phyloP scores from a whole-genome alignment of 495 filamentous ascomycete genomes.

The Penicillium diatomitis region DNA sequence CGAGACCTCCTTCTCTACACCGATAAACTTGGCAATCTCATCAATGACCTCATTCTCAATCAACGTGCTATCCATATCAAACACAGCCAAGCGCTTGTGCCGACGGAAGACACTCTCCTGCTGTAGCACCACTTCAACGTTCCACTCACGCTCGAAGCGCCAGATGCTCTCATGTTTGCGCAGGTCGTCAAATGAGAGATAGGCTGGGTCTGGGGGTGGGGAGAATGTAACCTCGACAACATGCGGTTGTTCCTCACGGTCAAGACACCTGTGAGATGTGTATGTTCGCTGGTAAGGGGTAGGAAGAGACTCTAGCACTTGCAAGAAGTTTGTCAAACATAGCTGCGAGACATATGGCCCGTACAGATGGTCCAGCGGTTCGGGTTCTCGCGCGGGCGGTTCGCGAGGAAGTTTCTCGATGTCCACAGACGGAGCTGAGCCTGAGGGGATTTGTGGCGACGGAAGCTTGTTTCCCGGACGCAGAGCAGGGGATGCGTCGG shows the following conservation, averaged over 20 bases:
- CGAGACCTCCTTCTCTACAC: constrained; percentile 58
- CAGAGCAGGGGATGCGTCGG: constrained; percentile 23
- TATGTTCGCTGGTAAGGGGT: constrained; percentile 48
- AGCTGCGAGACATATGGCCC: constrained; percentile 68
- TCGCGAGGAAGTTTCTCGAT: constrained; percentile 65
- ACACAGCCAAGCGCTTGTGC: constrained; percentile 75
- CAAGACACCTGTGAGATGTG: constrained; percentile 64
- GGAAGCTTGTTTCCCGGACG: constrained; percentile 26
- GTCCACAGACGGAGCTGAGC: constrained; percentile 54
- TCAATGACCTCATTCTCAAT: constrained; percentile 97
- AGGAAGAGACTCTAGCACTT: constrained; percentile 63
- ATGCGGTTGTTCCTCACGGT: constrained; percentile 48
- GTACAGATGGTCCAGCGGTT: constrained; percentile 67
- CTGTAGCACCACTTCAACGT: constrained; percentile 72
- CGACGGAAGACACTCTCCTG: constrained; percentile 60
- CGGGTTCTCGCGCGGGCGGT: constrained; percentile 52
- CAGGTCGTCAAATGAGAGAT: constrained; percentile 57
- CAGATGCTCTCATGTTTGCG: constrained; percentile 73
- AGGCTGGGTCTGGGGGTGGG: constrained; percentile 56
- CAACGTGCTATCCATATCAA: constrained; percentile 97
- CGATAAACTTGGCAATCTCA: constrained; percentile 74
- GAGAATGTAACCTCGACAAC: constrained; percentile 65
- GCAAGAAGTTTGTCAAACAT: constrained; percentile 74
- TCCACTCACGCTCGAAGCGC: constrained; percentile 79
- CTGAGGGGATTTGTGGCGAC: constrained; percentile 31